Percentiles rank a stretch among this genome's conserved stretches.
phyloP scores from a whole-genome alignment of 2,329 filamentous ascomycete species.

The Erysiphe pulchra region DNA sequence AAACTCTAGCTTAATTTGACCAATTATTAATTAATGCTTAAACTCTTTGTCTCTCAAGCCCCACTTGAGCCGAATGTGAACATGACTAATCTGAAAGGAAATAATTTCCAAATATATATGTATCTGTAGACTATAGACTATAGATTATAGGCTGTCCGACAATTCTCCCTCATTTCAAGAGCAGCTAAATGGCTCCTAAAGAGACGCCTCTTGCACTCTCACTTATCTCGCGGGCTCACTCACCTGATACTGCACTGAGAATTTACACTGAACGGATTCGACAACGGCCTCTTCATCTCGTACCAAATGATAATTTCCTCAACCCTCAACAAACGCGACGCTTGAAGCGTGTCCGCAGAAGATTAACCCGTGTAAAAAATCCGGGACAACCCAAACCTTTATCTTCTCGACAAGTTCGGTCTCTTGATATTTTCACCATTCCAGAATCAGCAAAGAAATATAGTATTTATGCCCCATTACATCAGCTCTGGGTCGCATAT shows the following conservation, averaged over 20 bases:
- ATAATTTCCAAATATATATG: too few relatives aligned
- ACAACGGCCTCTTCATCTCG: slow-evolving; percentile 52
- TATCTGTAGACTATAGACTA: too few relatives aligned
- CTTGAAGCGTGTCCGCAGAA: slow-evolving; percentile 10
- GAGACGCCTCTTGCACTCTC: slow-evolving; percentile 20
- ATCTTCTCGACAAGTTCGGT: slow-evolving; percentile 53
- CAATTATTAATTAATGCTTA: too few relatives aligned
- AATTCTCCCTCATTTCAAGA: too few relatives aligned
- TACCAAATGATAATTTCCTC: slow-evolving; percentile 15
- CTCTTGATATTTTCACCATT: slow-evolving; percentile 47
- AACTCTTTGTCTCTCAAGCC: too few relatives aligned
- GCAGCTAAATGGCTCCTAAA: slow-evolving; percentile 4
- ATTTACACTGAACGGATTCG: slow-evolving; percentile 68
- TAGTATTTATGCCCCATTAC: slow-evolving; percentile 49
- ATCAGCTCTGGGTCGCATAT: slow-evolving; percentile 62
- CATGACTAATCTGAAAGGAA: too few relatives aligned
- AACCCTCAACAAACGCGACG: slow-evolving; percentile 13
- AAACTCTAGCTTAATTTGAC: too few relatives aligned
- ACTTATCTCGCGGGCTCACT: slow-evolving; percentile 57
- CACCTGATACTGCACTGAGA: slow-evolving; percentile 38
- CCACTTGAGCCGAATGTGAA: too few relatives aligned
- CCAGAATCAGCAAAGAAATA: slow-evolving; percentile 45
- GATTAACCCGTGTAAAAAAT: slow-evolving; percentile 17
- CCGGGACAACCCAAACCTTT: slow-evolving; percentile 37
- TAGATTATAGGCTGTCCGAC: too few relatives aligned